phyloP scores from a whole-genome alignment of 164 flowering plant species.

The Paratinospora sagittata region DNA sequence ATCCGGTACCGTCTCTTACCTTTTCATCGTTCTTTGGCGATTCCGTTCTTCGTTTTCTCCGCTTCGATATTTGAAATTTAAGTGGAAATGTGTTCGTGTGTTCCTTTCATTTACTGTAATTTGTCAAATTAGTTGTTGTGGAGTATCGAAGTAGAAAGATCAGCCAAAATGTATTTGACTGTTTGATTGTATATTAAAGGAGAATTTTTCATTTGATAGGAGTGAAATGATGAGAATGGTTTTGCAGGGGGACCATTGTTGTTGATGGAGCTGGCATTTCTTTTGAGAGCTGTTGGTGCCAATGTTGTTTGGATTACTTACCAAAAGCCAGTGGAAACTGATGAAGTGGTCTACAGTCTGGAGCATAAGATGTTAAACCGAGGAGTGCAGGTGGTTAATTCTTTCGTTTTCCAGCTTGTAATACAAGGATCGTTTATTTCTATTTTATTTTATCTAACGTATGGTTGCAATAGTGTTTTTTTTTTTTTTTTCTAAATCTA shows the following conservation, averaged over 20 bases:
- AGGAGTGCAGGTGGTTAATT: constrained; percentile 69
- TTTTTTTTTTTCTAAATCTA: too few species aligned
- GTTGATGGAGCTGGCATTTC: constrained; percentile 93
- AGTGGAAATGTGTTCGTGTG: too few species aligned
- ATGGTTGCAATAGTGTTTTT: constrained; percentile 1
- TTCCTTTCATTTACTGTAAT: too few species aligned
- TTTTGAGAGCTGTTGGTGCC: constrained; percentile 71
- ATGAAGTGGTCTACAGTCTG: constrained; percentile 64
- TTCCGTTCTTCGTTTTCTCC: not conserved
- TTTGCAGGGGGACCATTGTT: constrained; percentile 81
- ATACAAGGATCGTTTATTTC: too few species aligned
- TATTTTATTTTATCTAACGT: too few species aligned
- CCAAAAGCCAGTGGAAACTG: constrained; percentile 54
- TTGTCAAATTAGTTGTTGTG: too few species aligned
- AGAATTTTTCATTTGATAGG: not conserved
- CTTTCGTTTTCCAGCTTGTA: not conserved
- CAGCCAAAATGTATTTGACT: not conserved
- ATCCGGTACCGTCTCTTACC: constrained; percentile 42
- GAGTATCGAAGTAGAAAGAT: not conserved
- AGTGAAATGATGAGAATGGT: not conserved
- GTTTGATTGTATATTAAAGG: not conserved
- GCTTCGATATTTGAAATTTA: not conserved
- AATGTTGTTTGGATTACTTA: constrained; percentile 81
- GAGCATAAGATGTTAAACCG: constrained; percentile 70
- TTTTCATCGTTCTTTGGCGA: not conserved